Evolutionary conservation across 176 grass and related monocot genomes (phyloP).

Genomic region (Zea luxurians): DNA sequence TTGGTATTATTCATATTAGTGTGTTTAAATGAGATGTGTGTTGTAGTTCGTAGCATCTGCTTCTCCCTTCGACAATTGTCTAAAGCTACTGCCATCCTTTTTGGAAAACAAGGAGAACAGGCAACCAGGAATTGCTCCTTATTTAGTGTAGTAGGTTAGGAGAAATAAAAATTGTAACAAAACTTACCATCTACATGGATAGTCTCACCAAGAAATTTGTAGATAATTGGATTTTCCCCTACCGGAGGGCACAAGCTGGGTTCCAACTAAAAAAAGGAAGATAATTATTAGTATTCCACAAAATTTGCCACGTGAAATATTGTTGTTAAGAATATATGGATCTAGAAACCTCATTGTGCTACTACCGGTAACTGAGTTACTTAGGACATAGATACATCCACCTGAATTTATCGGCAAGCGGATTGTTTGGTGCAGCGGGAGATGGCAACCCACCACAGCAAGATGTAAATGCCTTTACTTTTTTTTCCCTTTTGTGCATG

Average conservation of each 20-base stretch:
- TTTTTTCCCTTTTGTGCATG: constrained; percentile 62
- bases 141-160: neutral
- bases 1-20: neutral
- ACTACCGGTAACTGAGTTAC: neutral
- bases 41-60: neutral
- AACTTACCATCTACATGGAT: neutral
- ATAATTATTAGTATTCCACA: constrained; percentile 4
- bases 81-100: neutral
- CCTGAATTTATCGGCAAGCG: constrained; percentile 93
- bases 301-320: neutral
- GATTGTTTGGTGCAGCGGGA: constrained; percentile 84
- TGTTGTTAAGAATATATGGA: neutral
- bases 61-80: neutral
- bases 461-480: constrained; percentile 80
- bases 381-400: constrained; percentile 28
- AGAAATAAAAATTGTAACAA: constrained; percentile 7
- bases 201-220: constrained; percentile 77
- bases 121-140: neutral
- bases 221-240: constrained; percentile 73
- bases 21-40: neutral
- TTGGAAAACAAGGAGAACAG: neutral
- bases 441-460: constrained; percentile 88
- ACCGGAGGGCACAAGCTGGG: constrained; percentile 72
- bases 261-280: constrained; percentile 61
- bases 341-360: neutral